Evolutionary conservation across 331 rosid genomes (phyloP), one percentile per base, ranked within the genome.

Genomic region (Prunus yedoensis): DNA sequence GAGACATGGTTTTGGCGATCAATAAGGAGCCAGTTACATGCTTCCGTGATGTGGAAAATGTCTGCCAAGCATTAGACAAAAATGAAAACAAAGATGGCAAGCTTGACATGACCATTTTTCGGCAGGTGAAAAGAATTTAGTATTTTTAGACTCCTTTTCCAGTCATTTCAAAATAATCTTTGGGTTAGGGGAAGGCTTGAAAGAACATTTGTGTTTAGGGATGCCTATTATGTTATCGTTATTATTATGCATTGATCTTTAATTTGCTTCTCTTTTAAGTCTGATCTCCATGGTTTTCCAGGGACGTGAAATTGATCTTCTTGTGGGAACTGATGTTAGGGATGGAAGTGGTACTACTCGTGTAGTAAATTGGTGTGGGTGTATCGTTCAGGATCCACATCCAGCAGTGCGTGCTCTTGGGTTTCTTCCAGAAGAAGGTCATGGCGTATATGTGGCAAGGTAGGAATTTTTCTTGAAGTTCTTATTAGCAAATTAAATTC

Each of bases 361-460:
- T 38, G 83, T 80, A 66, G 74, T 94, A 70, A 92, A 90, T 82
- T 94, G 99, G 97, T 92, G 97, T 79, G 99, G 99, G 35, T 92
- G 92, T 82, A 81, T 94, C 70, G 88, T 94, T 86, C 99, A 94
- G 77, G 96, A 92, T 85, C 93, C 99, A 78, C 97, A 92, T 82
- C 89, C 95, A 8, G 96, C 97, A 18, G 99, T 94, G 8, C 99
- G 97, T 58, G 93, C 97, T 78, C 97, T 94, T 77, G 99, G 99
- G 82, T 94, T 89, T 87, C 99, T 94, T 88, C 99, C 97, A 5
- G 96, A 90, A 83, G 97, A 94, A 89, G 96, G 99, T 49, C 97
- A 94, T 57, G 99, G 99, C 49, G 99, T 94, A 41, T 94, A 94
- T 79, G 97, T 92, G 76, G 85, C 97, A 43, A 90, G 99, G 99